These are phyloP conservation scores for Cinnamomum micranthum DNA, from an alignment of 164 flowering plant species.

Conservation along the genomic window DNA sequence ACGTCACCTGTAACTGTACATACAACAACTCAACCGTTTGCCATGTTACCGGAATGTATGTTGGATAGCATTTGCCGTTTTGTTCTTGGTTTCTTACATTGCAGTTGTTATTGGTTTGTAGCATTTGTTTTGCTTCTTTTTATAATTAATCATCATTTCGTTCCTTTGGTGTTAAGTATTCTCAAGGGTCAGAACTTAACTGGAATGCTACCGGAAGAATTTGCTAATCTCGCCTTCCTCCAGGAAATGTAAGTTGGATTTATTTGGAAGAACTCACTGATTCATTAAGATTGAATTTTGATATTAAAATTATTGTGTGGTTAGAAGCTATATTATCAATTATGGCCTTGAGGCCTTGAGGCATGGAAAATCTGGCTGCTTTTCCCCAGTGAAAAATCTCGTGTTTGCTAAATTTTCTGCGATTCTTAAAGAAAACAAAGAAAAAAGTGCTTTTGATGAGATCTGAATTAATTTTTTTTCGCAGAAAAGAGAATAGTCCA, in stretches of 20 bases:
- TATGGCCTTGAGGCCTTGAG: too few species aligned
- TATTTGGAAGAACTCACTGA: background rate
- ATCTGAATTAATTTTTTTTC: too few species aligned
- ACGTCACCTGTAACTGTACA: constrained; percentile 40
- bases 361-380: too few species aligned
- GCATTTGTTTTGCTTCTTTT: background rate
- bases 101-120: background rate
- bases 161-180: constrained; percentile 32
- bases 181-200: constrained; percentile 52
- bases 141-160: background rate
- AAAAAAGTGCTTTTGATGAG: too few species aligned
- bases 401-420: too few species aligned
- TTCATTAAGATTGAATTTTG: too few species aligned
- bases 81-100: background rate
- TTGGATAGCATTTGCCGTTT: background rate
- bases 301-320: too few species aligned
- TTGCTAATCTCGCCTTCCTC: constrained; percentile 50
- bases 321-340: too few species aligned
- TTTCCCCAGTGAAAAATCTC: too few species aligned
- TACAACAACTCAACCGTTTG: constrained; percentile 27
- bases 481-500: too few species aligned
- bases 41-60: constrained; percentile 26
- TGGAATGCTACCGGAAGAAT: constrained; percentile 59
- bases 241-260: constrained; percentile 48
- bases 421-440: too few species aligned